Evolutionary conservation across 768 basidiomycete genomes (phyloP), one percentile per base, ranked within the genome.

Genomic region (Leccinum sublutescens): DNA sequence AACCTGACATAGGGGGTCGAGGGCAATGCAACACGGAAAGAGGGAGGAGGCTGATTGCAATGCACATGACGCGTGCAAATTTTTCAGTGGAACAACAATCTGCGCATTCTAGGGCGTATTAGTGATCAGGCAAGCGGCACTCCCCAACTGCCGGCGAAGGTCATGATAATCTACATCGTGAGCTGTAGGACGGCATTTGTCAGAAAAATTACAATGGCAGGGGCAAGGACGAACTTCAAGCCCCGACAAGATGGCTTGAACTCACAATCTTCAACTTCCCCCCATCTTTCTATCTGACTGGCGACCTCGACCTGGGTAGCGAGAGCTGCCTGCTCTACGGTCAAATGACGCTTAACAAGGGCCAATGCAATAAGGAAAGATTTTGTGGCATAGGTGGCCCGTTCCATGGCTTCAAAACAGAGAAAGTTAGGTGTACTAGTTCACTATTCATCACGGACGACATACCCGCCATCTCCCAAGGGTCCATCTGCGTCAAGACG

Each of bases 231-330:
- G 27, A 56, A 25, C 50, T 68, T 54, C 34, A 57, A 52, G 50
- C 47, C 52, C 55, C 58, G 34, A 48, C 45, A 34, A 53, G 14
- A 53, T 25, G 5, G 34, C 29, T 19, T 21, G 49, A 31, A 80
- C 97, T 80, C 68, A 98, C 96, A 93, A 72, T 98, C 97, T 78
- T 98, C 97, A 0, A 99, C 97, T 76, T 98, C 96, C n/a, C 97
- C 97, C 97, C 97, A 99, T 52, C 87, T 82, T 74, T 95, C 86
- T 60, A 98, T 98, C 76, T 98, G 96, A 71, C 93, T 95, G 62
- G 87, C 81, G 0, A 99, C 96, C 75, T 99, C 97, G 8, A 96
- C 95, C 54, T 89, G 88, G 7, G 93, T 83, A 0, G 92, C 93
- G 52, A 85, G 73, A 2, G 95, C 85, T 9, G 96, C 95, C 68